Evolutionary conservation across 1,284 basidiomycete species (phyloP).

Genomic region (Leccinum fallax): DNA sequence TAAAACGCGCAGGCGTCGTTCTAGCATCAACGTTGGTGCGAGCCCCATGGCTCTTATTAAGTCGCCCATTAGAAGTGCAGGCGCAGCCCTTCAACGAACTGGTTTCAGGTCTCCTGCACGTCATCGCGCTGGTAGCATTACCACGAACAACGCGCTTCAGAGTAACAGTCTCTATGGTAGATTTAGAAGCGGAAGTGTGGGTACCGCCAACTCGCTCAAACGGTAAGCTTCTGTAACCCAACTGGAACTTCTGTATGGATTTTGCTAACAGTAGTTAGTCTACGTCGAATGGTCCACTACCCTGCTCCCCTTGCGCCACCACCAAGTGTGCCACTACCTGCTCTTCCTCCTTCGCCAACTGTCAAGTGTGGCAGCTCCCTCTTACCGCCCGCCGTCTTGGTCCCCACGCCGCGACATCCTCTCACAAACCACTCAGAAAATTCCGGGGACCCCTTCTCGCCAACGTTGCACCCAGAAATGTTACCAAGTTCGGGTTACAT

Average conservation of each 20-base stretch:
- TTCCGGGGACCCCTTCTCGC: conserved; percentile 3
- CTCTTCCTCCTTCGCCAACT: conserved; percentile 31
- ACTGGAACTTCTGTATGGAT: neutral
- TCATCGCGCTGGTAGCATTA: conserved; percentile 46
- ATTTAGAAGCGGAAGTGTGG: conserved; percentile 51
- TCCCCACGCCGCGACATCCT: conserved; percentile 24
- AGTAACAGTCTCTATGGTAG: conserved; percentile 45
- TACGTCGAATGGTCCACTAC: conserved; percentile 35
- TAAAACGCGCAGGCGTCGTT: conserved; percentile 52
- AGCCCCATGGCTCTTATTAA: conserved; percentile 53
- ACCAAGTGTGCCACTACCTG: conserved; percentile 38
- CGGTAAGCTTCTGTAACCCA: conserved; percentile 35
- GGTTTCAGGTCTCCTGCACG: conserved; percentile 39
- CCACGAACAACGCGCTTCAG: conserved; percentile 29
- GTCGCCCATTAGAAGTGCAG: conserved; percentile 49
- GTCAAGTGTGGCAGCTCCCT: conserved; percentile 17
- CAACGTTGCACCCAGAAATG: conserved; percentile 6
- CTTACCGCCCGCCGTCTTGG: conserved; percentile 19
- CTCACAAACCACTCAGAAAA: conserved; percentile 26
- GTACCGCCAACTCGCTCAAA: conserved; percentile 27
- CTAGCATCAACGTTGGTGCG: conserved; percentile 51
- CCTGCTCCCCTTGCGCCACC: conserved; percentile 35
- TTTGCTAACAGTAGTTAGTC: conserved; percentile 25
- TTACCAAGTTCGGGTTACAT: conserved; percentile 9
- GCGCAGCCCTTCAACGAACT: conserved; percentile 48